phyloP scores from a whole-genome alignment of 257 asterid species.

The Ajuga chamaepitys region DNA sequence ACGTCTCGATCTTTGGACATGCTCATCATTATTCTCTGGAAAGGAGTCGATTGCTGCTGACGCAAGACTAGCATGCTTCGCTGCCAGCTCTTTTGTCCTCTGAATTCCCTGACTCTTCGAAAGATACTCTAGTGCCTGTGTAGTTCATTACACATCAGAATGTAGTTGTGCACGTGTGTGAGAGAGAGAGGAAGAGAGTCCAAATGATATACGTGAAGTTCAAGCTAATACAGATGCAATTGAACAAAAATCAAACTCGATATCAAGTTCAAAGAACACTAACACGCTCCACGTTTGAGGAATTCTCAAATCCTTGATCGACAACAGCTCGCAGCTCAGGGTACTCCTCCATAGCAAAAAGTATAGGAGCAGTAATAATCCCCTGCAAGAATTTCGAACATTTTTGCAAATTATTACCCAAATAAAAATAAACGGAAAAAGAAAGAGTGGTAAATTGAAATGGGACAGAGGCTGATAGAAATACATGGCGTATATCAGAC shows the following conservation, averaged over 20 bases:
- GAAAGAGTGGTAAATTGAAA: neutral
- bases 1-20: constrained; percentile 70
- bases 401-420: neutral
- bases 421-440: neutral
- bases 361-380: constrained; percentile 82
- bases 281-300: constrained; percentile 71
- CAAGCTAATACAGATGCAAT: neutral
- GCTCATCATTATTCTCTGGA: constrained; percentile 65
- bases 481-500: constrained; percentile 96
- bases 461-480: neutral
- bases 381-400: constrained; percentile 42
- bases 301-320: constrained; percentile 66
- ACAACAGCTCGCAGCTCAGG: constrained; percentile 68
- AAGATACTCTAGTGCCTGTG: constrained; percentile 79
- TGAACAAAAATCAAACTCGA: neutral
- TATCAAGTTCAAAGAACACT: constrained; percentile 21
- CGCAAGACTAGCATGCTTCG: constrained; percentile 77
- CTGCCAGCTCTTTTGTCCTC: constrained; percentile 80
- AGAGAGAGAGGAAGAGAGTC: neutral
- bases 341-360: constrained; percentile 88
- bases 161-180: too few species aligned
- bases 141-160: constrained; percentile 5
- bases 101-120: constrained; percentile 70
- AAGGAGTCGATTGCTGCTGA: constrained; percentile 67
- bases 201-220: neutral